Percentiles rank a stretch among this genome's conserved stretches.
Conservation (phyloP, 2,329 filamentous ascomycete species). For the Beauveria pseudobassiana region DNA sequence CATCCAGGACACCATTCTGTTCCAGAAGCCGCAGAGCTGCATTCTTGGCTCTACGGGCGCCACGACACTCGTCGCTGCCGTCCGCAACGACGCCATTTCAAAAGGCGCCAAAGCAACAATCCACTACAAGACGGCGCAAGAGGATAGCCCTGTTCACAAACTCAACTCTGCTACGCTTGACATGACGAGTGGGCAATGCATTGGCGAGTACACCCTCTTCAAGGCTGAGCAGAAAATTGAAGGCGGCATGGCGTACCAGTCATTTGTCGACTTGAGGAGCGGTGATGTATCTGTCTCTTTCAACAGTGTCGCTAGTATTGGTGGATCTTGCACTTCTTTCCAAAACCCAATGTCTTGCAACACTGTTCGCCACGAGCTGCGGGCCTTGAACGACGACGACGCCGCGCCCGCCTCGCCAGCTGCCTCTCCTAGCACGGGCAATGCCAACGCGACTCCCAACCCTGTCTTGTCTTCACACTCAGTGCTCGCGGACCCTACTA, state of each 20-base stretch:
- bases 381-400: too few relatives aligned
- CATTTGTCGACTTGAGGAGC: constrained; percentile 38
- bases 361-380: neutral
- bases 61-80: constrained; percentile 38
- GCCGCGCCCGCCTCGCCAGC: too few relatives aligned
- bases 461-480: neutral
- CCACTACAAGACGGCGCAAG: constrained; percentile 35
- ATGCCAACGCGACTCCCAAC: too few relatives aligned
- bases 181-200: constrained; percentile 36
- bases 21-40: constrained; percentile 52
- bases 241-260: constrained; percentile 36
- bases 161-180: constrained; percentile 30
- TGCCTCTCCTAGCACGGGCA: too few relatives aligned
- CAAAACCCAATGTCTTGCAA: constrained; percentile 25
- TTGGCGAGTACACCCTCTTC: constrained; percentile 43
- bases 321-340: constrained; percentile 36
- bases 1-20: constrained; percentile 45
- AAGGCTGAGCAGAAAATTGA: constrained; percentile 34
- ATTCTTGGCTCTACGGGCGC: constrained; percentile 34
- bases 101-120: constrained; percentile 34
- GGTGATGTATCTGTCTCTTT: constrained; percentile 38
- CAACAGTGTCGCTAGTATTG: constrained; percentile 38
- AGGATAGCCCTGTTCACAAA: constrained; percentile 34
- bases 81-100: constrained; percentile 40
- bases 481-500: neutral